Conservation (phyloP, 441 rosid species). For the Iberis amara region DNA sequence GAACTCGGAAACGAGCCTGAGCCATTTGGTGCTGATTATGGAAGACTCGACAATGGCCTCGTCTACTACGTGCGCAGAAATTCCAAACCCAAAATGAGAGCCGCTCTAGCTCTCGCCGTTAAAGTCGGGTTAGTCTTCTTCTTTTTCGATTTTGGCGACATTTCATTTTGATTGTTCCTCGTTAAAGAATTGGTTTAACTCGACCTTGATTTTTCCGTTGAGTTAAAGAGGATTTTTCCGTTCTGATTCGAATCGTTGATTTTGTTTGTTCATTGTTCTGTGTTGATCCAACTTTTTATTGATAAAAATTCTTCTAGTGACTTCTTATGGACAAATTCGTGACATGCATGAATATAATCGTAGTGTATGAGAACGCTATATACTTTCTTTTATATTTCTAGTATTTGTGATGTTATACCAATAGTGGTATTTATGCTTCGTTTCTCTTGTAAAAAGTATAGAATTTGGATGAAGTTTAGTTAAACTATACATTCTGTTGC, state of each 20-base stretch:
- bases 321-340: neutral
- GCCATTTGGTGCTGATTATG: conserved; percentile 71
- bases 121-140: conserved; percentile 60
- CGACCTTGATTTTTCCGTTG: neutral
- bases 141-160: conserved; percentile 3
- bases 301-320: conserved; percentile 5
- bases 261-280: neutral
- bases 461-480: conserved; percentile 1
- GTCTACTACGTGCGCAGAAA: conserved; percentile 79
- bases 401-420: too few relatives aligned
- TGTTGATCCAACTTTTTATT: conserved; percentile 23
- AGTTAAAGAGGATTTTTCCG: neutral
- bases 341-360: conserved; percentile 19
- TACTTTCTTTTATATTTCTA: too few relatives aligned
- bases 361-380: neutral
- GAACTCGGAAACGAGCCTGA: conserved; percentile 41
- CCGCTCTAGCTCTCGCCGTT: conserved; percentile 84
- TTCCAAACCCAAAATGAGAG: conserved; percentile 85
- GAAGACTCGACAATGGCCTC: conserved; percentile 82
- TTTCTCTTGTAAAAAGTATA: too few relatives aligned
- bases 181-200: neutral
- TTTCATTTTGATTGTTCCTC: conserved; percentile 1
- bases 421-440: too few relatives aligned
- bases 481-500: conserved; percentile 20
- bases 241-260: conserved; percentile 15